Conservation (phyloP, 345 rosid genomes). For the Cardamine chenopodiifolia region DNA sequence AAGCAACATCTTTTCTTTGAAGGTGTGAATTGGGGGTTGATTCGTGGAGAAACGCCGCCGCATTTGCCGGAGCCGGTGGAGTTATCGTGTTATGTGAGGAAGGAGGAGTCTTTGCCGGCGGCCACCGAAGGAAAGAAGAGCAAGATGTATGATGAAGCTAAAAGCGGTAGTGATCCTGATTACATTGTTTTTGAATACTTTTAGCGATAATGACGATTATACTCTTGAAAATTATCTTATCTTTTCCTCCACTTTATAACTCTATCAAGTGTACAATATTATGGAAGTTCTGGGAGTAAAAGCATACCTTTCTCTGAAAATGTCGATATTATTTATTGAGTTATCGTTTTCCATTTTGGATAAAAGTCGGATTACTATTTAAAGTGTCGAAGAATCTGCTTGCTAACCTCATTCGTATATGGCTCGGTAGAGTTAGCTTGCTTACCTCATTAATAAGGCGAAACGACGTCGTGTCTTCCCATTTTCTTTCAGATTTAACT, state of each 20-base stretch:
- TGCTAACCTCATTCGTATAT: too few species aligned
- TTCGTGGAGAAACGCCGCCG: conserved; percentile 39
- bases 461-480: background rate
- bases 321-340: too few species aligned
- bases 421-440: too few species aligned
- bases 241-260: background rate
- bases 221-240: background rate
- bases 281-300: background rate
- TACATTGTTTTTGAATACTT: conserved; percentile 42
- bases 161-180: conserved; percentile 35
- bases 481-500: background rate
- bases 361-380: too few species aligned
- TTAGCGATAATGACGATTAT: conserved; percentile 1
- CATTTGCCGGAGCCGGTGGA: conserved; percentile 42
- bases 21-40: conserved; percentile 67
- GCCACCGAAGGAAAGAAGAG: background rate
- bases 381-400: too few species aligned
- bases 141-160: conserved; percentile 9
- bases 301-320: too few species aligned
- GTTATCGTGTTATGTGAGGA: conserved; percentile 22
- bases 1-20: conserved; percentile 69
- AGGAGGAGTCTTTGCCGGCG: conserved; percentile 27
- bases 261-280: background rate
- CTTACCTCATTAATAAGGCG: too few species aligned
- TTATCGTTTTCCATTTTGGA: too few species aligned